A percentile compares a stretch with the other conserved stretches of the same genome.
Conservation (phyloP, 345 rosid genomes). For the Raphanus raphanistrum region DNA sequence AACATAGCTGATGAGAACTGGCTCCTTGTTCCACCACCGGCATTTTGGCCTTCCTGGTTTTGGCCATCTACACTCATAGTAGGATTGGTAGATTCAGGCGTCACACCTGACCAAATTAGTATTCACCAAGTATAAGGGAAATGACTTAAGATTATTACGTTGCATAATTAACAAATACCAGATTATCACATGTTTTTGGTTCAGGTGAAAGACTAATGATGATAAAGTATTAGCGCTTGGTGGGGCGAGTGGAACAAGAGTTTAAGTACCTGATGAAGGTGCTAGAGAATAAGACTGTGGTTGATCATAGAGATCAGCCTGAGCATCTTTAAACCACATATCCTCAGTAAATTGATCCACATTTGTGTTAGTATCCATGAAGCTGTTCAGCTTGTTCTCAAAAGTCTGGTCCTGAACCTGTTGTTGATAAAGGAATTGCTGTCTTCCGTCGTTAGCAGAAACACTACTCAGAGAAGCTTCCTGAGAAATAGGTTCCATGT, state of each 20-base stretch:
- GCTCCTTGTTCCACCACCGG: slow-evolving; percentile 33
- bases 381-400: slow-evolving; percentile 4
- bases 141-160: not conserved
- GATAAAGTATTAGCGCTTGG: not conserved
- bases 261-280: slow-evolving; percentile 35
- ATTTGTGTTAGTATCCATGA: slow-evolving; percentile 22
- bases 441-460: not conserved
- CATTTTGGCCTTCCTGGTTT: slow-evolving; percentile 20
- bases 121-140: slow-evolving; percentile 22
- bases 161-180: not conserved
- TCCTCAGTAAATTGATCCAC: slow-evolving; percentile 8
- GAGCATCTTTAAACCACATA: slow-evolving; percentile 29
- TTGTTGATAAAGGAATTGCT: not conserved
- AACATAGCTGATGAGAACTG: slow-evolving; percentile 68
- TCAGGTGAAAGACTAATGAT: not conserved
- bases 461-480: slow-evolving; percentile 14
- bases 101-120: slow-evolving; percentile 32
- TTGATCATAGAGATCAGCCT: slow-evolving; percentile 21
- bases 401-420: slow-evolving; percentile 10
- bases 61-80: slow-evolving; percentile 10
- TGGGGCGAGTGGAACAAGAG: slow-evolving; percentile 15
- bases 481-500: slow-evolving; percentile 21
- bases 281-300: slow-evolving; percentile 18
- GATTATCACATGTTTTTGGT: not conserved
- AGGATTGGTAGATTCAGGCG: slow-evolving; percentile 21